Percentiles rank a stretch among this genome's conserved stretches.
These are phyloP conservation scores for Pseudogymnoascus sp. DNA, from an alignment of 2,329 filamentous ascomycete genomes.

Conservation along the genomic window DNA sequence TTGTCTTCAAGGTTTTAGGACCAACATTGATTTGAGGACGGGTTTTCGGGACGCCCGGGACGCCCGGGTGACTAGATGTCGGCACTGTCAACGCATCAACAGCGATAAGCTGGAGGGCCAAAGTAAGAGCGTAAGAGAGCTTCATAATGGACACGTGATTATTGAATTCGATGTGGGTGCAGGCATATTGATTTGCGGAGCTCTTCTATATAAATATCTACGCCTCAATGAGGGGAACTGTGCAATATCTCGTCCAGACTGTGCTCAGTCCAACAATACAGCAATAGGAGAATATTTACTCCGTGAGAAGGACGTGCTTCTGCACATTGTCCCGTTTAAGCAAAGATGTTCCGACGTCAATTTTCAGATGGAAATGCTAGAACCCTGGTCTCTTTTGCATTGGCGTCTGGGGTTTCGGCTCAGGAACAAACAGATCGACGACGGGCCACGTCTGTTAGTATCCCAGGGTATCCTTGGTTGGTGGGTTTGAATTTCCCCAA, in stretches of 20 bases:
- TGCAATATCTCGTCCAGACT: neutral
- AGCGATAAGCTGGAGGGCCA: neutral
- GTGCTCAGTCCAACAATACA: neutral
- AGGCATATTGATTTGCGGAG: neutral
- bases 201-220: slow-evolving; percentile 1
- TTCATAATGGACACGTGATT: neutral
- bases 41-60: neutral
- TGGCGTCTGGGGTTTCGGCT: neutral
- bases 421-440: neutral
- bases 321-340: neutral
- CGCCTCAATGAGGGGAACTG: neutral
- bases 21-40: neutral
- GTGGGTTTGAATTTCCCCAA: slow-evolving; percentile 2
- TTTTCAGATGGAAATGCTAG: neutral
- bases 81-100: neutral
- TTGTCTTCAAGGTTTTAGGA: neutral
- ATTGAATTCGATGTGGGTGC: neutral
- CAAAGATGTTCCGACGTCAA: neutral
- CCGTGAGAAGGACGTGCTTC: neutral
- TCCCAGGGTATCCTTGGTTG: neutral
- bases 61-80: neutral
- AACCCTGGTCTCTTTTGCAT: neutral
- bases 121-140: neutral
- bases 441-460: neutral
- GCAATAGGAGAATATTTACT: slow-evolving; percentile 1